These are phyloP conservation scores for Volutella citrinella DNA, from an alignment of 2,329 filamentous ascomycete genomes.

Conservation along the genomic window DNA sequence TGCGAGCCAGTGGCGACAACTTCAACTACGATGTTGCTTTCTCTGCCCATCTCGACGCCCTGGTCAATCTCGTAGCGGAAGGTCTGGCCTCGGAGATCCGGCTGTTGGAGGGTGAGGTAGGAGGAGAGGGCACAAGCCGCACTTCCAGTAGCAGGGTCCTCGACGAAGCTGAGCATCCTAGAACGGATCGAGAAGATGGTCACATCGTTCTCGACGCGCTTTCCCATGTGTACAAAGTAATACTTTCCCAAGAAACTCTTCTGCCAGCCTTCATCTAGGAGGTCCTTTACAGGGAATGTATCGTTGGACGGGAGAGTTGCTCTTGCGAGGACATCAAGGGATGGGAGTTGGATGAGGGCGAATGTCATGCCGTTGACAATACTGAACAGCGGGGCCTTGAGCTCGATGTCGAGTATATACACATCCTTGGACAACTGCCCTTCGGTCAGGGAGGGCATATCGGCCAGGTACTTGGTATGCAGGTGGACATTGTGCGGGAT, in stretches of 20 bases:
- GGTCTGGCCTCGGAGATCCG: constrained; percentile 26
- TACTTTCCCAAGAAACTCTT: constrained; percentile 53
- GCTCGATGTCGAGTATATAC: constrained; percentile 34
- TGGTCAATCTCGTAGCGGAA: constrained; percentile 55
- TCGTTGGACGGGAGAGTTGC: constrained; percentile 32
- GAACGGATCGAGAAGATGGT: constrained; percentile 44
- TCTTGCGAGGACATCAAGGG: constrained; percentile 54
- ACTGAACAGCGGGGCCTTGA: constrained; percentile 49
- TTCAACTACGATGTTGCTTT: constrained; percentile 50
- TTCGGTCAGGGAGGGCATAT: constrained; percentile 23
- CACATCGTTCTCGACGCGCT: constrained; percentile 24
- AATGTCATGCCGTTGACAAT: constrained; percentile 76
- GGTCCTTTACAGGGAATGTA: constrained; percentile 28
- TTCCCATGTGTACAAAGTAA: constrained; percentile 52
- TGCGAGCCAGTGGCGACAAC: constrained; percentile 32
- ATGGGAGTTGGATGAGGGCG: constrained; percentile 59
- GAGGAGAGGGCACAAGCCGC: constrained; percentile 56
- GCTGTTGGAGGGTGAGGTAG: constrained; percentile 49
- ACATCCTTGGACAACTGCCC: constrained; percentile 26
- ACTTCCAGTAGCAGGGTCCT: constrained; percentile 63
- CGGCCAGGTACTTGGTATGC: constrained; percentile 45
- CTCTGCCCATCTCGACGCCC: constrained; percentile 65
- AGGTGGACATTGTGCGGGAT: constrained; percentile 67
- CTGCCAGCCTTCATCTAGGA: constrained; percentile 56
- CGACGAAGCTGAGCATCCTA: constrained; percentile 57